A percentile compares a stretch with the other conserved stretches of the same genome.
Evolutionary conservation across 1,139 yeast genomes (phyloP).

Genomic region (Protomyces lactucae-debilis): DNA sequence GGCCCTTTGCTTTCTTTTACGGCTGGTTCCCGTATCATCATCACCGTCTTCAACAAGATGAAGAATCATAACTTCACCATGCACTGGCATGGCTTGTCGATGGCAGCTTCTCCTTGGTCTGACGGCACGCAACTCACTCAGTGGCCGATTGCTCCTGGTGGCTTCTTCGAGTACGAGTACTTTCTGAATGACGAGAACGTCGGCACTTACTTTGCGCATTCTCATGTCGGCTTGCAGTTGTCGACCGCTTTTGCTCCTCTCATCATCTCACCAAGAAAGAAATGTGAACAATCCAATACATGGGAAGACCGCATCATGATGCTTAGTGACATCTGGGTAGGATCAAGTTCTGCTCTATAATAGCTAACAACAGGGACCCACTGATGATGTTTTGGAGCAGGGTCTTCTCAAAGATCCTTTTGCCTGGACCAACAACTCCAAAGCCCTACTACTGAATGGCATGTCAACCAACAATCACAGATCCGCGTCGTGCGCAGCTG

Average conservation of each 20-base stretch:
- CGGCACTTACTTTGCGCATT: constrained; percentile 62
- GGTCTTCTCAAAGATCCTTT: constrained; percentile 50
- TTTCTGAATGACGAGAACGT: constrained; percentile 47
- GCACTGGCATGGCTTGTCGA: constrained; percentile 26
- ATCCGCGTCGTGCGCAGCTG: constrained; percentile 24
- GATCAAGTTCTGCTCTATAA: constrained; percentile 41
- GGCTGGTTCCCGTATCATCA: constrained; percentile 6
- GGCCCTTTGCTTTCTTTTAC: constrained; percentile 16
- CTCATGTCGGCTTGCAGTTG: constrained; percentile 54
- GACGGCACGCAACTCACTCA: constrained; percentile 61
- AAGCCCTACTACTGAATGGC: constrained; percentile 40
- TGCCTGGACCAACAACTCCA: constrained; percentile 51
- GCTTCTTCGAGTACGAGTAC: constrained; percentile 45
- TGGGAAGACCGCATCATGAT: constrained; percentile 40
- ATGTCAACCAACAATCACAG: constrained; percentile 22
- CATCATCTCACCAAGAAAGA: constrained; percentile 39
- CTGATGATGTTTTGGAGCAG: constrained; percentile 35
- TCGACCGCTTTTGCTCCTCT: constrained; percentile 59
- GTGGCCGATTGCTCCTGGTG: constrained; percentile 52
- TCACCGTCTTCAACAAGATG: constrained; percentile 17
- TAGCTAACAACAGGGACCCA: constrained; percentile 38
- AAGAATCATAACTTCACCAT: constrained; percentile 9
- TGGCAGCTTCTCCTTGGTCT: constrained; percentile 40
- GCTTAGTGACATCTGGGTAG: constrained; percentile 51
- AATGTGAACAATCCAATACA: constrained; percentile 38